A percentile compares a stretch with the other conserved stretches of the same genome.
Evolutionary conservation across 2,329 filamentous ascomycete species (phyloP).

Genomic region (Ceratocystis variospora): DNA sequence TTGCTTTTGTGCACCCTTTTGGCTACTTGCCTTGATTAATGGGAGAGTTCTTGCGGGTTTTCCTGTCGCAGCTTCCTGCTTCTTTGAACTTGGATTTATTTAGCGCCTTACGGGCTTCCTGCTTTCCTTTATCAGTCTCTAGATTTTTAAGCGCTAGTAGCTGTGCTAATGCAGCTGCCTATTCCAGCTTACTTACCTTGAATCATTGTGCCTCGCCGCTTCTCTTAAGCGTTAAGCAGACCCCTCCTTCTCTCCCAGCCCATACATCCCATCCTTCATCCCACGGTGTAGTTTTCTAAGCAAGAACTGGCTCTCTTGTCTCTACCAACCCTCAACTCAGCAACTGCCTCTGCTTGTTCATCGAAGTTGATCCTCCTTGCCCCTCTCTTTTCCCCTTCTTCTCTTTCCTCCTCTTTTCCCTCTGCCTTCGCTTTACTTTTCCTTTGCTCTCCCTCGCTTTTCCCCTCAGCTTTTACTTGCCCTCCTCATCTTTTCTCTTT

Average conservation of each 20-base stretch:
- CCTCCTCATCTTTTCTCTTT: not conserved
- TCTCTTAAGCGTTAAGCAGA: not conserved
- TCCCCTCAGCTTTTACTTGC: not conserved
- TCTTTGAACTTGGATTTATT: not conserved
- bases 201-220: not conserved
- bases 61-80: not conserved
- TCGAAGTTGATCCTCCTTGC: slow-evolving; percentile 13
- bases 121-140: too few relatives aligned
- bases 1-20: not conserved
- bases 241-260: not conserved
- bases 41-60: too few relatives aligned
- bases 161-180: not conserved
- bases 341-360: slow-evolving; percentile 9
- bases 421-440: not conserved
- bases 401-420: not conserved
- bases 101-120: too few relatives aligned
- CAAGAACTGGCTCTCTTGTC: not conserved
- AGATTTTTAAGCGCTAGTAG: too few relatives aligned
- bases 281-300: not conserved
- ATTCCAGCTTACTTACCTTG: not conserved
- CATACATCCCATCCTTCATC: not conserved
- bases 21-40: not conserved
- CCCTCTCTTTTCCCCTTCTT: slow-evolving; percentile 8
- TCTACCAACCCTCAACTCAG: slow-evolving; percentile 7
- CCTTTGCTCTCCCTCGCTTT: slow-evolving; percentile 9